Conservation (phyloP, 805 yeast species). For the Naumovozyma castellii region DNA sequence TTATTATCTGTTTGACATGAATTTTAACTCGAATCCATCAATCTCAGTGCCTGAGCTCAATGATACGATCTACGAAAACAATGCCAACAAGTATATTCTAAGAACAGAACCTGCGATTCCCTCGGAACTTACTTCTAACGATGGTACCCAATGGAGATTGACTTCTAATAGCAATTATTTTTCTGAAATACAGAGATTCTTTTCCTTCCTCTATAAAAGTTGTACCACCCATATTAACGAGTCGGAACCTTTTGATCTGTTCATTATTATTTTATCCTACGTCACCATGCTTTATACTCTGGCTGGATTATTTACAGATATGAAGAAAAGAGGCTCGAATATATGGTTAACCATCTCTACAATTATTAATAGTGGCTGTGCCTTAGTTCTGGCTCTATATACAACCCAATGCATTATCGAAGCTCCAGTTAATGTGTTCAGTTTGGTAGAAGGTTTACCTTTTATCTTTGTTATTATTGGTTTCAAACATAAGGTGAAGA, state of each 20-base stretch:
- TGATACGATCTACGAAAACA: conserved; percentile 22
- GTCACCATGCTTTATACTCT: conserved; percentile 82
- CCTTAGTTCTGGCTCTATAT: conserved; percentile 70
- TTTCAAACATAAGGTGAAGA: conserved; percentile 71
- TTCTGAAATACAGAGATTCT: conserved; percentile 46
- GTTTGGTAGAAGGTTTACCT: conserved; percentile 85
- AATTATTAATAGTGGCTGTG: conserved; percentile 67
- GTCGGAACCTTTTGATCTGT: conserved; percentile 81
- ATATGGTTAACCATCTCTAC: conserved; percentile 82
- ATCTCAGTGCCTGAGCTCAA: conserved; percentile 18
- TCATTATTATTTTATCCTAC: conserved; percentile 71
- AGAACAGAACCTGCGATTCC: conserved; percentile 15
- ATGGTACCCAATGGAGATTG: conserved; percentile 52
- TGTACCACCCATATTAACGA: conserved; percentile 43
- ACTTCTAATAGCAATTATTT: conserved; percentile 41
- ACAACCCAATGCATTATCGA: conserved; percentile 48
- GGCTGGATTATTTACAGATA: conserved; percentile 60
- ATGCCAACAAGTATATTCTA: conserved; percentile 18
- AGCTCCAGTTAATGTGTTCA: conserved; percentile 56
- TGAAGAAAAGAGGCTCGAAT: conserved; percentile 70
- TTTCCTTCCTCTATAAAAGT: conserved; percentile 33
- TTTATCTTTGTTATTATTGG: conserved; percentile 89
- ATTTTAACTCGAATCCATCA: conserved; percentile 15
- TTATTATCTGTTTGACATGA: conserved; percentile 24
- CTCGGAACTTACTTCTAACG: conserved; percentile 19